Conservation (phyloP, 192 early-diverging fungal genomes). For the Rhizophagus prolifer region DNA sequence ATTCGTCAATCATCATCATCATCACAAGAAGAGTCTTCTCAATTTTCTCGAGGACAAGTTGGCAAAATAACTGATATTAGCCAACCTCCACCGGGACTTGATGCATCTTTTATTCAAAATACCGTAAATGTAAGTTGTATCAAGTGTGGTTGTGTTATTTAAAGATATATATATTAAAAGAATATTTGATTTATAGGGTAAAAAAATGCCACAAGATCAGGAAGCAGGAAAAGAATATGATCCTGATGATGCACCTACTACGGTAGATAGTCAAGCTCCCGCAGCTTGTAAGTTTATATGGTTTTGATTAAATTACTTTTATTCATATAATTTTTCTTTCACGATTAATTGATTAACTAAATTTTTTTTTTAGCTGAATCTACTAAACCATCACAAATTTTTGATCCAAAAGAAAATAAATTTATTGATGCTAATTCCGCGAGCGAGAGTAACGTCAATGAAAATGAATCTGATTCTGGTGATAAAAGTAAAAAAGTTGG, state of each 20-base stretch:
- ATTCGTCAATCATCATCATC: too few species aligned
- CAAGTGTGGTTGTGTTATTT: too few species aligned
- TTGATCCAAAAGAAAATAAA: conserved; percentile 1
- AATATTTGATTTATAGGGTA: too few species aligned
- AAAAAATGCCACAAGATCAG: neutral
- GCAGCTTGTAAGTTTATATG: neutral
- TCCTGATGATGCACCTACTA: neutral
- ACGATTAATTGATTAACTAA: neutral
- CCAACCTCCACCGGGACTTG: neutral
- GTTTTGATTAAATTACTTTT: neutral
- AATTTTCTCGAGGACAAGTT: too few species aligned
- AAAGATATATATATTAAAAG: too few species aligned
- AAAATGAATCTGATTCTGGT: neutral
- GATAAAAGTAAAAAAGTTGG: too few species aligned
- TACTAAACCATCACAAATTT: neutral
- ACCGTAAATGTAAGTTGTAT: neutral
- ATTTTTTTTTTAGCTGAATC: neutral
- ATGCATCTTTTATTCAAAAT: neutral
- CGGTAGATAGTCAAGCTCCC: conserved; percentile 4
- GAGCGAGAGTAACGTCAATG: too few species aligned
- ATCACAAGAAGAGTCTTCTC: too few species aligned
- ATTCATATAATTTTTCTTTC: too few species aligned
- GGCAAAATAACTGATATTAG: neutral
- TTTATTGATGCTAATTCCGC: neutral
- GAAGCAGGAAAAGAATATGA: neutral